Base-by-base conservation (phyloP, 257 asterid genomes). In the Penstemon eatonii region DNA sequence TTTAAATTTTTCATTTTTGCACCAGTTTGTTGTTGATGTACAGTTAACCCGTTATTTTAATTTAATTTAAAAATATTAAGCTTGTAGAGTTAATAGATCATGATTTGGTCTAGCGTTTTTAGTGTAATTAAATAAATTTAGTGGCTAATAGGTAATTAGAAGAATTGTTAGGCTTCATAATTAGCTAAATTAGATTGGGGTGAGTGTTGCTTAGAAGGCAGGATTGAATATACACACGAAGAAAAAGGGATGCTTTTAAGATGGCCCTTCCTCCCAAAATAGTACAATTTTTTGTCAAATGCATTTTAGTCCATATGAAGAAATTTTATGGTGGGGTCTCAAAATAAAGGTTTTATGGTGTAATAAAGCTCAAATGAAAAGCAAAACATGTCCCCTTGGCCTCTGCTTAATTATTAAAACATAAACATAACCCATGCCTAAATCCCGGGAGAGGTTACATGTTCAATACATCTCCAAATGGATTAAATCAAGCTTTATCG, bases 131-230 rank as follows among this genome's bases (percentile, higher is more conserved):
- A 7, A 15, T 9, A n/a, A n/a, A 47, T 7, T 38, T 66, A 38
- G 53, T 46, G 53, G 8, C 42, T 6, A 52, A 10, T 19, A 66
- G 18, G 15, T 10, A 10, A 54, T 40, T 66, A 66, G 62, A 9
- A 15, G 44, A 37, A 60, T 13, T 42, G 4, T 60, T 60, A 62
- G 68, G 56, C 68, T 46, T 52, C 61, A 65, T 65, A 65, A 51
- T 65, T 52, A 66, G 51, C 57, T 47, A 64, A 58, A 44, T 3
- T 6, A 18, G 37, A 56, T 33, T 40, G 36, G 45, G 19, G 18
- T 13, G n/a, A 49, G 15, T 60, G 67, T 59, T 60, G 60, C 67
- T 69, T 69, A 60, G 61, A 69, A 60, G 74, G 53, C 49, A 69
- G 60, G 67, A 58, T 38, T 25, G 33, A 25, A 25, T 25, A 2